Evolutionary conservation across 208 protist species (phyloP).

Genomic region (Naegleria lovaniensis): DNA sequence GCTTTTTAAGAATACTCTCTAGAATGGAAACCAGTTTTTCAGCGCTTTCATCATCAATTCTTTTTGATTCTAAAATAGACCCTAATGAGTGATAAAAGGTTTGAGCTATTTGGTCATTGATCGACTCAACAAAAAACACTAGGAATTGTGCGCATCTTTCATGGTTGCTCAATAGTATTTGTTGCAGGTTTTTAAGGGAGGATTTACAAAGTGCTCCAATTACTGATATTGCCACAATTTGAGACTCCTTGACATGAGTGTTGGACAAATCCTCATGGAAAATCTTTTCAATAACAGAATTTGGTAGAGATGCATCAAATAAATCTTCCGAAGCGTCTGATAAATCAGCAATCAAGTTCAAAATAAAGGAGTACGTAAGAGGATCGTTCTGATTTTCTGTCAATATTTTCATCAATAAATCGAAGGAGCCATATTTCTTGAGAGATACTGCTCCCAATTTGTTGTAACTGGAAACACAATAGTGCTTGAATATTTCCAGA

Average conservation of each 20-base stretch:
- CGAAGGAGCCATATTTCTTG: neutral
- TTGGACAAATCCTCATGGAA: neutral
- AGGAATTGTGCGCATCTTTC: neutral
- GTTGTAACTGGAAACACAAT: neutral
- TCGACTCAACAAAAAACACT: neutral
- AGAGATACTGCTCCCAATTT: neutral
- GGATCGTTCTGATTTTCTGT: neutral
- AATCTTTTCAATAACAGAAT: neutral
- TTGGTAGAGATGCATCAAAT: neutral
- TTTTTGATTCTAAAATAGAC: neutral
- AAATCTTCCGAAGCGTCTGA: neutral
- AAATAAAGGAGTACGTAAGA: neutral
- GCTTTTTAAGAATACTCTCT: neutral
- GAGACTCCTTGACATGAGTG: neutral
- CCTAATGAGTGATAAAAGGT: neutral
- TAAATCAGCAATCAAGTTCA: neutral
- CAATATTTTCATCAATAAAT: neutral
- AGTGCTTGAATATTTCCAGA: neutral
- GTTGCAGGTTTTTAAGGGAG: neutral
- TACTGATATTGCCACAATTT: neutral
- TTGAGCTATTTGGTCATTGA: neutral
- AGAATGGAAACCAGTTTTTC: neutral
- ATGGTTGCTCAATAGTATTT: neutral
- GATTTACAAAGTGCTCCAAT: neutral
- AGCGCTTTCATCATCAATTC: neutral